phyloP scores from a whole-genome alignment of 1,284 basidiomycete species.

The Taiwanofungus camphoratus region DNA sequence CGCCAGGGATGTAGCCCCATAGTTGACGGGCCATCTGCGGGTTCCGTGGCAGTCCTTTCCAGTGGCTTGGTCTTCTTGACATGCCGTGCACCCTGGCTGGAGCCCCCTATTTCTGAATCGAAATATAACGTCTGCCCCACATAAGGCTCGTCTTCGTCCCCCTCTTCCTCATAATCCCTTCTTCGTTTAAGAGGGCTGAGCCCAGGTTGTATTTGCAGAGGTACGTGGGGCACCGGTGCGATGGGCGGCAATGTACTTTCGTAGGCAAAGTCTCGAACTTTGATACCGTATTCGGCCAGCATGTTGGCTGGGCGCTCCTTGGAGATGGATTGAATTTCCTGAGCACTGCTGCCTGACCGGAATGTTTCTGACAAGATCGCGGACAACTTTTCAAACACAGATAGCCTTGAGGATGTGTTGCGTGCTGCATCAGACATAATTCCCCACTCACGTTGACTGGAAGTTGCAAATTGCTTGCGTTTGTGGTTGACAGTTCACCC shows the following conservation, averaged over 20 bases:
- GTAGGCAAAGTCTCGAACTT: constrained; percentile 69
- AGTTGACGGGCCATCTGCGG: constrained; percentile 30
- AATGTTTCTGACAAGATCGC: no score
- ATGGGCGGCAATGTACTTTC: constrained; percentile 60
- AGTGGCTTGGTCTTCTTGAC: constrained; percentile 30
- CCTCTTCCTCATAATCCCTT: constrained; percentile 24
- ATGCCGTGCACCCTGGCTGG: constrained; percentile 13
- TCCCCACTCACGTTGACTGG: constrained; percentile 5
- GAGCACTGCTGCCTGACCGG: not conserved
- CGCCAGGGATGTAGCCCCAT: constrained; percentile 19
- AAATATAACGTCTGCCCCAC: constrained; percentile 15
- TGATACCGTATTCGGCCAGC: constrained; percentile 46
- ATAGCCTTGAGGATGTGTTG: constrained; percentile 3
- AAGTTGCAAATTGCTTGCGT: not conserved
- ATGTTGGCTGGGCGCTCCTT: not conserved
- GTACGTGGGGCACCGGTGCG: constrained; percentile 37
- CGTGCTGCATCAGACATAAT: not conserved
- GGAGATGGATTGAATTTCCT: not conserved
- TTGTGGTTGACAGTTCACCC: not conserved
- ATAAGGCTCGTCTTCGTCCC: constrained; percentile 20
- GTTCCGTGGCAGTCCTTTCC: constrained; percentile 46
- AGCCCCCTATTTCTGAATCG: constrained; percentile 14
- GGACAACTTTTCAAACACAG: not conserved
- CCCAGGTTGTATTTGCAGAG: constrained; percentile 40
- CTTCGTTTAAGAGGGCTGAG: constrained; percentile 35